phyloP scores from a whole-genome alignment of 768 basidiomycete genomes.

The Gymnopilus dilepis region DNA sequence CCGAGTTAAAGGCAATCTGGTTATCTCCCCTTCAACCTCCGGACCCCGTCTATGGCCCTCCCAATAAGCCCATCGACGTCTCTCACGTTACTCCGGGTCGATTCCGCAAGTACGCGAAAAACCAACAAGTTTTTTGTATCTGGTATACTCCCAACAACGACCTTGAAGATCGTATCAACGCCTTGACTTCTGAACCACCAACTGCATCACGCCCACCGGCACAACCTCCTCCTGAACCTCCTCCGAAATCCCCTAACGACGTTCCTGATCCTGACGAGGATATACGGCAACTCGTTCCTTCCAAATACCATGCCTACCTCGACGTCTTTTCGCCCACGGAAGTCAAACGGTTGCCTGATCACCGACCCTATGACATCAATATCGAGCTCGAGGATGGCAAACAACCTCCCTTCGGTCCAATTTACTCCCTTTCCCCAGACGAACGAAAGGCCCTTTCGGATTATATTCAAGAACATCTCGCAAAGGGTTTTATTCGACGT shows the following conservation, averaged over 20 bases:
- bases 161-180: neutral
- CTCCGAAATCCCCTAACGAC: neutral
- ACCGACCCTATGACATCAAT: neutral
- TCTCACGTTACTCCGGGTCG: neutral
- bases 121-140: neutral
- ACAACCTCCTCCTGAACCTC: constrained; percentile 10
- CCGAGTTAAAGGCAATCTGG: neutral
- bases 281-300: constrained; percentile 14
- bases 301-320: constrained; percentile 5
- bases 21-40: neutral
- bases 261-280: constrained; percentile 17
- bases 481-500: constrained; percentile 39
- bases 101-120: neutral
- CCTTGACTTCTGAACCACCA: neutral
- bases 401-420: constrained; percentile 17
- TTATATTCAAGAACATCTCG: constrained; percentile 23
- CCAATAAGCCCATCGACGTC: neutral
- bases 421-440: constrained; percentile 14
- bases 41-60: neutral
- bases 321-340: constrained; percentile 7
- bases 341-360: neutral
- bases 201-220: neutral
- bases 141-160: neutral
- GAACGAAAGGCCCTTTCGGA: constrained; percentile 36
- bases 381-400: constrained; percentile 18